Evolutionary conservation across 73 alveolate species (phyloP).

Genomic region (Loxodes magnus): DNA sequence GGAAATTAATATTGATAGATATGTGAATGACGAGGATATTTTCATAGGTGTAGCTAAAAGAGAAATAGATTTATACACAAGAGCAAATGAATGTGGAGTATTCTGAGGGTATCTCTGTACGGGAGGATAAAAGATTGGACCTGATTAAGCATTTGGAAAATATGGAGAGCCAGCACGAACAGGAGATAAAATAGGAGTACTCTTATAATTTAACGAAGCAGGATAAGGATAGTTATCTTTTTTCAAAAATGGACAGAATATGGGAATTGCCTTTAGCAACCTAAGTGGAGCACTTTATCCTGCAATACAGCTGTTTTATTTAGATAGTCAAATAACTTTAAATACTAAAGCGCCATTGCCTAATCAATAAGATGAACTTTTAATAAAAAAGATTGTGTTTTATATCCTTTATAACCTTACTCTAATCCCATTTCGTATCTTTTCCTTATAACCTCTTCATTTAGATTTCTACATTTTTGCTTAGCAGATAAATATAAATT

Average conservation of each 20-base stretch:
- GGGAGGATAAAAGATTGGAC: constrained; percentile 18
- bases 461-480: too few species aligned
- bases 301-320: constrained; percentile 21
- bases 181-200: constrained; percentile 23
- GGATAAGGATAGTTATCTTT: constrained; percentile 21
- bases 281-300: constrained; percentile 15
- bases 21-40: constrained; percentile 33
- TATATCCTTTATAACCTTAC: too few species aligned
- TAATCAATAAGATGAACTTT: too few species aligned
- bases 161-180: constrained; percentile 23
- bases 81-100: constrained; percentile 12
- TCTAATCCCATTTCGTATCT: too few species aligned
- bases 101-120: constrained; percentile 33
- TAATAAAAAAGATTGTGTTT: too few species aligned
- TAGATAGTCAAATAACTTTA: constrained; percentile 16
- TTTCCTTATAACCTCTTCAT: too few species aligned
- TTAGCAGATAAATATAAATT: too few species aligned
- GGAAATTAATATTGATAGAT: constrained; percentile 25
- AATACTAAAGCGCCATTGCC: too few species aligned
- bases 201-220: constrained; percentile 20
- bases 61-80: constrained; percentile 6
- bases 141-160: constrained; percentile 8
- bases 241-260: constrained; percentile 20
- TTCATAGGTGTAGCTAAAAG: constrained; percentile 29
- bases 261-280: constrained; percentile 30